A percentile compares a stretch with the other conserved stretches of the same genome.
Evolutionary conservation across 2,329 filamentous ascomycete genomes (phyloP).

Genomic region (Trichoderma sp.): DNA sequence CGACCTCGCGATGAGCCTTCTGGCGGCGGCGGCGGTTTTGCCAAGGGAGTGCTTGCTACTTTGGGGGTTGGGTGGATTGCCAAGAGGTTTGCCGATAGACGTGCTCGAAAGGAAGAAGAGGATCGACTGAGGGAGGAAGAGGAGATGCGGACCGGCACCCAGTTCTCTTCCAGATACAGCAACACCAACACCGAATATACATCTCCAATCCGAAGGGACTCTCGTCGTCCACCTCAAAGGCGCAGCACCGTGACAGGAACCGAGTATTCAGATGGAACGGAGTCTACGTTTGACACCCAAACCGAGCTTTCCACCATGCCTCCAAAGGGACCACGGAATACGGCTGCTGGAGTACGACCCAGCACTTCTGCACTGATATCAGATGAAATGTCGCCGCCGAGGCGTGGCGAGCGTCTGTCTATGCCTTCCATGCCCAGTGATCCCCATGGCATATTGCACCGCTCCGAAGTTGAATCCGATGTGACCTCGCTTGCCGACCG

Average conservation of each 20-base stretch:
- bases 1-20: conserved; percentile 50
- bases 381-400: conserved; percentile 39
- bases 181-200: conserved; percentile 71
- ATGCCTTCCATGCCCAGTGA: conserved; percentile 63
- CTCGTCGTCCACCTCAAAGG: conserved; percentile 39
- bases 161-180: conserved; percentile 67
- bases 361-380: conserved; percentile 31
- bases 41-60: conserved; percentile 62
- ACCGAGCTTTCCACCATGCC: conserved; percentile 37
- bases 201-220: conserved; percentile 49
- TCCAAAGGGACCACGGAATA: conserved; percentile 25
- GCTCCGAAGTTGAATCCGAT: conserved; percentile 40
- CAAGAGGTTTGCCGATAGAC: conserved; percentile 64
- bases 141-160: conserved; percentile 61
- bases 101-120: conserved; percentile 53
- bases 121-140: conserved; percentile 55
- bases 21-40: conserved; percentile 51
- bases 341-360: conserved; percentile 34
- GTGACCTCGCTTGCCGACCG: conserved; percentile 41
- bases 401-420: conserved; percentile 39
- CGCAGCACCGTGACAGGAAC: conserved; percentile 39
- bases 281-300: conserved; percentile 42
- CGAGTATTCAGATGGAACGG: conserved; percentile 43
- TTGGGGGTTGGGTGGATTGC: conserved; percentile 71
- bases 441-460: conserved; percentile 49